Evolutionary conservation across 805 yeast genomes (phyloP), one percentile per base, ranked within the genome.

Genomic region (Dipodascus geniculatus): DNA sequence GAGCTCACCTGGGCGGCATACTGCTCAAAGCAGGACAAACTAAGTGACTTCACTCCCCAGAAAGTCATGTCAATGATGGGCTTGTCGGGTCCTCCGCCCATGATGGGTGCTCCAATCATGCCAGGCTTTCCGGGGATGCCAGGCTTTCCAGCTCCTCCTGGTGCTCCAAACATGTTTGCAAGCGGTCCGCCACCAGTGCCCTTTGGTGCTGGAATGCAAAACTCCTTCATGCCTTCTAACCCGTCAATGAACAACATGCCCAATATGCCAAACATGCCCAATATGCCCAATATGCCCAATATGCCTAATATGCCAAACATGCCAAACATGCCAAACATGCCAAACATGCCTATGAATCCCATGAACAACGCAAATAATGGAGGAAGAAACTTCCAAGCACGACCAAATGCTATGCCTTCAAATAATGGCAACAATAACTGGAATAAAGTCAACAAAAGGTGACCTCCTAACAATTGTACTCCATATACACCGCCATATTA

Each of bases 1-100:
- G 99, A 93, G 71, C 78, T 86, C 59, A 85, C 97, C 16, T 93
- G 99, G 99, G 81, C 85, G 53, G 88, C 90, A 22, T 93, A 93
- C 69, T 82, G 96, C 60, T 75, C 82, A 47, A 88, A 87, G 66
- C 96, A 90, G 64, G 96, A 90, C 66, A 82, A 81, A 59, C 63
- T 84, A 50, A 82, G 83, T 3, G 90, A 85, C 56, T 90, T 81
- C 70, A 85, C 87, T 56, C 93, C 95, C 2, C 86, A 83, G 54
- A 88, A 85, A 63, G 72, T 87, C 20, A 78, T 87, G 76, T 56
- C 59, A 19, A 58, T 59, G 58, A 57, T 59, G 60, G 60, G 51
- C 47, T 54, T 55, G 56, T 51, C 49, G 17, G 53, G 55, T 58
- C 56, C 59, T n/a, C 56, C 56, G 8, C 54, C 79, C 60, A 71